Base-by-base conservation (phyloP, 1,139 yeast genomes). In the Candida anutae region DNA sequence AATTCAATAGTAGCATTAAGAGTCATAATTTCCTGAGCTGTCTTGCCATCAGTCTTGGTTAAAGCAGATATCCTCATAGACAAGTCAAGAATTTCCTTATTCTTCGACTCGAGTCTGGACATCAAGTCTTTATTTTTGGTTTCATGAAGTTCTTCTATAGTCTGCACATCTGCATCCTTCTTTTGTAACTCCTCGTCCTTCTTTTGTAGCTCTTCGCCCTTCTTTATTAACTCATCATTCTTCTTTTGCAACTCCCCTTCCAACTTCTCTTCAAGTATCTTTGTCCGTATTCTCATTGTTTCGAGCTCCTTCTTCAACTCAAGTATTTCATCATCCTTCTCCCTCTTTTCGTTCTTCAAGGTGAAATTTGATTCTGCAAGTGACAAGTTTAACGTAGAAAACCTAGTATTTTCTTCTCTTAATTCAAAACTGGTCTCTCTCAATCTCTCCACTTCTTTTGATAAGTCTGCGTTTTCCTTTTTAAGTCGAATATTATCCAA, bases 401-500 rank as follows among this genome's bases (percentile, higher is more conserved):
- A n/a, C n/a, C n/a, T n/a, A 10, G 9, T 17, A 17, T 17, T 17
- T 10, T 8, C 10, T 8, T 17, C 19, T 8, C 6, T 21, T 11
- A 21, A 21, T 21, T 10, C 8, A 11, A 11, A 6, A 11, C 6
- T 21, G 6, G 6, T 10, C n/a, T 21, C 13, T 21, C 8, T 10
- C 23, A 21, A 10, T 6, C 13, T 12, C n/a, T 21, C 12, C 6
- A 8, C n/a, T 12, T 21, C 27, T 19, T 8, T 25, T 24, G 21
- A 34, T 36, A 50, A 28, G 22, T 53, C 57, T 5, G 40, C 36
- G 31, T 50, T 55, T 26, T 55, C 62, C 29, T 50, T 54, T 27
- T 51, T 49, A 15, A 63, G 47, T 24, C 68, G 45, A 6, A 64
- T 55, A 34, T 63, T 62, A 30, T 64, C 70, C 31, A 65, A 43